Evolutionary conservation across 805 yeast genomes (phyloP), one percentile per base, ranked within the genome.

Genomic region (Yarrowia divulgata): DNA sequence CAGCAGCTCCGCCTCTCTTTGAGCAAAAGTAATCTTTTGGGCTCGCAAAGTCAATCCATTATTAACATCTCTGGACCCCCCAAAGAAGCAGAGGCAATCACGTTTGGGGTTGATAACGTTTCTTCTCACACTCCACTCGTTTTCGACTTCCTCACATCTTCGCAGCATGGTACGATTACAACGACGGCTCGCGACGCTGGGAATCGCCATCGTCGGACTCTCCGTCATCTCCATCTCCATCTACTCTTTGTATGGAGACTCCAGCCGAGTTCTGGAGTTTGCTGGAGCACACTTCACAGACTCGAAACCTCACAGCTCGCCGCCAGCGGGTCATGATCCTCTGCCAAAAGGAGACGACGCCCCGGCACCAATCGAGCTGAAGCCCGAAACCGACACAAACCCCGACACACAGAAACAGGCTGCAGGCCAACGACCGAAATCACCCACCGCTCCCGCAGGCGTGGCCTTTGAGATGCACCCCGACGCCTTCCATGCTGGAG

Each of bases 401-500:
- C 32, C 37, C 46, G 40, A 58, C 40, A 39, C 45, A 14, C 13
- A 18, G 23, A 54, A 35, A 13, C 16, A 46, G 19, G 4, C 54
- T 29, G 23, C 60, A 50, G 29, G 13, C 18, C 12, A 18, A 8
- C 63, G 64, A 29, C 50, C 50, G 12, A 60, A 60, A n/a, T 60
- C 66, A 10, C 66, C 66, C 3, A 34, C 52, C 1, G 66, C 45
- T 1, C 48, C 52, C 32, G 50, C 66, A 18, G 66, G 66, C 8
- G 52, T 60, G 40, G 42, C 42, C 29, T 60, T 60, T 18, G 42
- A 45, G 13, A 60, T 60, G 66, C 66, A 60, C 19, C 66, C 66
- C 14, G 42, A 60, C 52, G 34, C 42, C 16, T 63, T 63, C 48
- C 68, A 63, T 14, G 52, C 68, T 16, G 57, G 57, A 4, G 39